Conservation (phyloP, 2,329 filamentous ascomycete species). For the Xylaria arbuscula region DNA sequence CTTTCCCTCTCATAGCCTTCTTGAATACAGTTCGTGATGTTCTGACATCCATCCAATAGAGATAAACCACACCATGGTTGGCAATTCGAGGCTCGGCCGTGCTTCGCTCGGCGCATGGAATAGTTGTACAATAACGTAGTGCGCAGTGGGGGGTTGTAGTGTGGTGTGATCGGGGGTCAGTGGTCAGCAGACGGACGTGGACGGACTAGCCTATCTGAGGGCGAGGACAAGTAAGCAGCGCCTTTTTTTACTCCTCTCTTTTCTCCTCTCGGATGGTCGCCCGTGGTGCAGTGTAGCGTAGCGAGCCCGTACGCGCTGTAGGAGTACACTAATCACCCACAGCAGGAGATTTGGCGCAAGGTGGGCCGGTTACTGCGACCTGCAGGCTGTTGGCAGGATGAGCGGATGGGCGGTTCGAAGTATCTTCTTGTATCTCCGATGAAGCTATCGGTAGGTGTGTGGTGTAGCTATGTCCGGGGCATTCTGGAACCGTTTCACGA, state of each 20-base stretch:
- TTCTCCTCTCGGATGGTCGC: neutral
- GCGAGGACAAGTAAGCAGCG: neutral
- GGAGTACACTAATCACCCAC: neutral
- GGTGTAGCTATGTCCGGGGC: neutral
- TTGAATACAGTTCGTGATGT: neutral
- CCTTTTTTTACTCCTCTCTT: neutral
- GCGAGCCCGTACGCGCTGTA: neutral
- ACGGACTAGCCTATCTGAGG: conserved; percentile 3
- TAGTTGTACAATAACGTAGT: conserved; percentile 1
- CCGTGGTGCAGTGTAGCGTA: neutral
- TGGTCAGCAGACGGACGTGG: conserved; percentile 21
- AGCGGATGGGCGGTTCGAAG: neutral
- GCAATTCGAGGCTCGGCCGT: neutral
- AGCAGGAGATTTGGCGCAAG: neutral
- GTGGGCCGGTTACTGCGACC: conserved; percentile 8
- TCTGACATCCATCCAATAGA: neutral
- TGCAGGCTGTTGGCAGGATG: neutral
- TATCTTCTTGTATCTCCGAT: conserved; percentile 22
- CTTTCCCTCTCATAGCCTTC: neutral
- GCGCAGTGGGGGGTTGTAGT: conserved; percentile 2
- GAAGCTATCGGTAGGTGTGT: neutral
- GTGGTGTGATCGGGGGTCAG: neutral
- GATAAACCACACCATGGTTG: neutral
- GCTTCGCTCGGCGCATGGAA: conserved; percentile 16
- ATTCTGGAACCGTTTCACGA: conserved; percentile 24